Percentiles rank a stretch among this genome's conserved stretches.
Evolutionary conservation across 2,329 filamentous ascomycete species (phyloP).

Genomic region (Didymosphaeria variabile): DNA sequence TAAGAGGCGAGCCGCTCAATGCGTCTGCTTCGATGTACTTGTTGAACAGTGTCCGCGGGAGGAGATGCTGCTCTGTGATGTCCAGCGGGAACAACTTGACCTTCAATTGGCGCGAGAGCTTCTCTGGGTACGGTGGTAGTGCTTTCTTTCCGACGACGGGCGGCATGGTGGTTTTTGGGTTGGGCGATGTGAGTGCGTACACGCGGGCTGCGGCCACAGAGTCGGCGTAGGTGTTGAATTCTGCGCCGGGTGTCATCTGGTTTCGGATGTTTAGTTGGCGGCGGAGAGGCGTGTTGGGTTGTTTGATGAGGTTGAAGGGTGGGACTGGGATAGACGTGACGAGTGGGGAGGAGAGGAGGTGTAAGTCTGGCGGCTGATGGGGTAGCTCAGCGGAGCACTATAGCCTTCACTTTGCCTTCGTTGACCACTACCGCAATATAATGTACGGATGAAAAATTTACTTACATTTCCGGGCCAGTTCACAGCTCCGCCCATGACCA

Average conservation of each 20-base stretch:
- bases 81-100: slow-evolving; percentile 60
- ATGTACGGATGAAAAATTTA: slow-evolving; percentile 6
- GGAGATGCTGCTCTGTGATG: slow-evolving; percentile 56
- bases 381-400: slow-evolving; percentile 13
- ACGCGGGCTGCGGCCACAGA: slow-evolving; percentile 58
- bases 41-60: slow-evolving; percentile 53
- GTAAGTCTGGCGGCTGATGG: slow-evolving; percentile 32
- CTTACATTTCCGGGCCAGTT: slow-evolving; percentile 77
- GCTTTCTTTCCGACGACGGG: slow-evolving; percentile 57
- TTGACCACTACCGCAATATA: not conserved
- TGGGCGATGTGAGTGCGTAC: slow-evolving; percentile 60
- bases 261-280: slow-evolving; percentile 44
- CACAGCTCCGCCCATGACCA: slow-evolving; percentile 94
- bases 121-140: slow-evolving; percentile 51
- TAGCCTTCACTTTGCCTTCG: not conserved
- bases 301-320: slow-evolving; percentile 50
- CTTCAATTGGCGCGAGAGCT: slow-evolving; percentile 53
- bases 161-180: slow-evolving; percentile 82
- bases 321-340: slow-evolving; percentile 37
- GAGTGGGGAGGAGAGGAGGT: slow-evolving; percentile 29
- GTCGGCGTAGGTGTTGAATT: slow-evolving; percentile 97
- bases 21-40: slow-evolving; percentile 33
- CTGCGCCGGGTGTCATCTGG: slow-evolving; percentile 77
- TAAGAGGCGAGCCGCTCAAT: slow-evolving; percentile 51
- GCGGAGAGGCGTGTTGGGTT: slow-evolving; percentile 45